Evolutionary conservation across 129 eudicot genomes (phyloP).

Genomic region (Flaveria sonorensis): DNA sequence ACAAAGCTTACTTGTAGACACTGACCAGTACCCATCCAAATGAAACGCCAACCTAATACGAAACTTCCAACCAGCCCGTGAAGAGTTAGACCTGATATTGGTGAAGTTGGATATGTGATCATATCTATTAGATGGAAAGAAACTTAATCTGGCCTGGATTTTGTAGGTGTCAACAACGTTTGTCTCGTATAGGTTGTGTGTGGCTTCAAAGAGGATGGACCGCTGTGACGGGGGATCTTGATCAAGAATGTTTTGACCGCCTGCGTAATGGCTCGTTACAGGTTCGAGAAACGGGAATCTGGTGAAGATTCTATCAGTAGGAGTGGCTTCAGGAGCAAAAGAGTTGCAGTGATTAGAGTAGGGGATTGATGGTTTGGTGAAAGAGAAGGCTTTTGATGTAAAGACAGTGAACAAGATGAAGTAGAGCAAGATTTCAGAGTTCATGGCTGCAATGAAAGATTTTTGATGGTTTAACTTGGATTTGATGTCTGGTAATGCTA

Average conservation of each 20-base stretch:
- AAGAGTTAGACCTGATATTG: conserved; percentile 6
- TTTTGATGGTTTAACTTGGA: conserved; percentile 32
- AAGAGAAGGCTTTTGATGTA: conserved; percentile 15
- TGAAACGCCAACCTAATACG: conserved; percentile 34
- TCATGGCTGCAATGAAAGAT: conserved; percentile 34
- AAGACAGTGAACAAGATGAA: conserved; percentile 24
- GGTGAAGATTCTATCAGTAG: conserved; percentile 32
- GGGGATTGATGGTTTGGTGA: conserved; percentile 30
- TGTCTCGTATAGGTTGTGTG: conserved; percentile 37
- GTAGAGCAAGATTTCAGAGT: conserved; percentile 12
- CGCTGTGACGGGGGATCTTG: conserved; percentile 14
- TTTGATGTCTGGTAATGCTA: background rate
- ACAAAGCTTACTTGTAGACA: conserved; percentile 50
- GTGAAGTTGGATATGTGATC: conserved; percentile 14
- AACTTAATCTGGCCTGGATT: conserved; percentile 46
- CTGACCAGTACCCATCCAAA: conserved; percentile 77
- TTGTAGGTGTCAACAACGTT: conserved; percentile 37
- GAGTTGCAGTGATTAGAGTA: conserved; percentile 55
- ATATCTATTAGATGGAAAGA: conserved; percentile 23
- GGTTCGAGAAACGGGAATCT: conserved; percentile 31
- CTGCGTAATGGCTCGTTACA: conserved; percentile 38
- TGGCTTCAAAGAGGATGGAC: conserved; percentile 36
- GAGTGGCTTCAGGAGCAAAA: conserved; percentile 47
- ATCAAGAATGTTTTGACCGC: conserved; percentile 52
- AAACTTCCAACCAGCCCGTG: conserved; percentile 6